Base-by-base conservation (phyloP, 2,329 filamentous ascomycete genomes). In the Venturia pyrina region DNA sequence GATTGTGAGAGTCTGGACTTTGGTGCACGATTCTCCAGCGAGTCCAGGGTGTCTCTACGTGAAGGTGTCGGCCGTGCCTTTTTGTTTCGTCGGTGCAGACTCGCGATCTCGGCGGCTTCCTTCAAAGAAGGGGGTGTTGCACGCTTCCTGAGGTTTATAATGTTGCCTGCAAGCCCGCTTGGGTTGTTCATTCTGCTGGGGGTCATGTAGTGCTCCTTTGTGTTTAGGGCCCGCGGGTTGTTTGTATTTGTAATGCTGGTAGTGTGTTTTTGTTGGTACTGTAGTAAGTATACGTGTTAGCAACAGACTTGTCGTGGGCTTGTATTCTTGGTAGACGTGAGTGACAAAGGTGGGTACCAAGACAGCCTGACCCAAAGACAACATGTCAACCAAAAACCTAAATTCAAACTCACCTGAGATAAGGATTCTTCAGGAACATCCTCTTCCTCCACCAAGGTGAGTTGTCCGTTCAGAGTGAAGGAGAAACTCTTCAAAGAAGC, bases 401-500 rank as follows among this genome's bases (percentile, higher is more conserved):
- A 62, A n/a, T 28, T 40, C 4, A 32, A 57, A 73, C 79, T 66
- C 78, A 85, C 83, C 79, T 84, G 80, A 69, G 80, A 78, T 41
- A 86, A 72, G 66, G 82, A 81, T 66, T 81, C 76, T 34, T 78
- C 74, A 24, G 83, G 78, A 70, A 86, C 80, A 64, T 88, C 85
- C 3, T 84, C 81, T 74, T 89, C 87, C 66, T 83, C 80, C 68
- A 89, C 88, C 44, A 82, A 78, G n/a, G 86, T 82, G 8, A 84
- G 79, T 66, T 81, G 80, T 57, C 86, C 84, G 61, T 85, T 84
- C 44, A 89, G 79, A 63, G 88, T 86, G 71, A 96, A 93, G 50
- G 85, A 87, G 73, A 98, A 89, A 66, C 87, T 87, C 68, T 87
- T 86, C 67, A 99, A 80, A 63, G 89, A 87, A 19, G 87, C 84